A percentile compares a stretch with the other conserved stretches of the same genome.
Conservation (phyloP, 352 stramenopile genomes). For the Phytopythium litorale region DNA sequence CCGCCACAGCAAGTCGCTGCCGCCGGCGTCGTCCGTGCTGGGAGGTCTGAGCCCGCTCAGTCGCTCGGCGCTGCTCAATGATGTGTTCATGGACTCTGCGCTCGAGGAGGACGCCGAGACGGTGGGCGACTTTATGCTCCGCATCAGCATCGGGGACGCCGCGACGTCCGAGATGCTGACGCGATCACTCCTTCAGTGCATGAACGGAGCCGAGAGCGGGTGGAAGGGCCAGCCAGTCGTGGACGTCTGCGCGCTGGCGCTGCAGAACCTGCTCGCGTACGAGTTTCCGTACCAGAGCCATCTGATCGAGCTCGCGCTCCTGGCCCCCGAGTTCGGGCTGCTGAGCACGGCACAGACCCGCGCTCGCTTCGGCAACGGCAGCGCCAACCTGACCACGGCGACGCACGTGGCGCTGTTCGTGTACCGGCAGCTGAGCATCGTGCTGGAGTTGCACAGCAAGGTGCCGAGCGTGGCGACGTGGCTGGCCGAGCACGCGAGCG, state of each 20-base stretch:
- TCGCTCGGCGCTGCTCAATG: constrained; percentile 56
- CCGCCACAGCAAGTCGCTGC: constrained; percentile 28
- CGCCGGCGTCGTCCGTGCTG: constrained; percentile 38
- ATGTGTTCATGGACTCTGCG: constrained; percentile 84
- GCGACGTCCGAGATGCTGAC: constrained; percentile 57
- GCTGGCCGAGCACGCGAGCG: constrained; percentile 42
- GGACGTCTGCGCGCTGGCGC: constrained; percentile 57
- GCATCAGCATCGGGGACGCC: constrained; percentile 61
- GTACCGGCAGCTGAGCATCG: constrained; percentile 66
- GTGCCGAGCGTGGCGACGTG: constrained; percentile 51
- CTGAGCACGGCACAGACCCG: constrained; percentile 61
- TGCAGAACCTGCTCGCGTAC: constrained; percentile 63
- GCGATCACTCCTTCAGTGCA: constrained; percentile 66
- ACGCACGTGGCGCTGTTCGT: constrained; percentile 75
- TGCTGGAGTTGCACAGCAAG: constrained; percentile 70
- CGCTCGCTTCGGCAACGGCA: constrained; percentile 45
- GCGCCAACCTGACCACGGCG: constrained; percentile 47
- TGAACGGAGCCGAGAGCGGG: constrained; percentile 78
- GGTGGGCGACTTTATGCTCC: constrained; percentile 65
- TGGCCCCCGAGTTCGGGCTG: constrained; percentile 63
- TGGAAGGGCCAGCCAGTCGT: constrained; percentile 86
- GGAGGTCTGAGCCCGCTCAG: constrained; percentile 53
- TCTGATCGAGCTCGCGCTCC: constrained; percentile 67
- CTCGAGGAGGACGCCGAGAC: constrained; percentile 86
- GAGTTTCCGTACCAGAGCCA: constrained; percentile 54